These are phyloP conservation scores for Colletotrichum echinochloae DNA, from an alignment of 2,329 filamentous ascomycete species.

Conservation along the genomic window DNA sequence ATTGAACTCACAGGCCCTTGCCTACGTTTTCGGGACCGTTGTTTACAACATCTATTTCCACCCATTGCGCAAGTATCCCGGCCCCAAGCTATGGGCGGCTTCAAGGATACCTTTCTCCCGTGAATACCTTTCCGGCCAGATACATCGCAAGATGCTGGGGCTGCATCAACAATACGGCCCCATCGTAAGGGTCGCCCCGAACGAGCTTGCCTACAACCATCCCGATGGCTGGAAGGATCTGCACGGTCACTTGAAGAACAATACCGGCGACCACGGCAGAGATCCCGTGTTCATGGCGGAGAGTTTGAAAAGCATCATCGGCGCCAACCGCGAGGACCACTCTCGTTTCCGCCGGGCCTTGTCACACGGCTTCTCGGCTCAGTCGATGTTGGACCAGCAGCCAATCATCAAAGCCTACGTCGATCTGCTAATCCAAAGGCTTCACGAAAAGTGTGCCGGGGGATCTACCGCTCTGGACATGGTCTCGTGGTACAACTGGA, in stretches of 20 bases:
- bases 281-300: not conserved
- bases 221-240: constrained; percentile 55
- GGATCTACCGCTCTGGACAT: constrained; percentile 39
- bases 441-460: constrained; percentile 36
- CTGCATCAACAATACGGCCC: constrained; percentile 56
- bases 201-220: constrained; percentile 59
- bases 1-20: not conserved
- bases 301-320: constrained; percentile 40
- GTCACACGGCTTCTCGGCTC: constrained; percentile 47
- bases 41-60: constrained; percentile 28
- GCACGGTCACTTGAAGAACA: constrained; percentile 46
- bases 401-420: constrained; percentile 46
- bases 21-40: constrained; percentile 1
- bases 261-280: constrained; percentile 9
- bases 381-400: constrained; percentile 48
- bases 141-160: constrained; percentile 44
- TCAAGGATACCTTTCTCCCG: constrained; percentile 1
- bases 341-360: constrained; percentile 43
- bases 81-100: constrained; percentile 34
- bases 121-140: not conserved
- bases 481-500: constrained; percentile 30
- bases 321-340: constrained; percentile 41
- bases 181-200: constrained; percentile 59
- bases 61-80: constrained; percentile 25
- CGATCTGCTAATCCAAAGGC: constrained; percentile 43